phyloP scores from a whole-genome alignment of 371 early-diverging fungal species.

The Smittium mucronatum region DNA sequence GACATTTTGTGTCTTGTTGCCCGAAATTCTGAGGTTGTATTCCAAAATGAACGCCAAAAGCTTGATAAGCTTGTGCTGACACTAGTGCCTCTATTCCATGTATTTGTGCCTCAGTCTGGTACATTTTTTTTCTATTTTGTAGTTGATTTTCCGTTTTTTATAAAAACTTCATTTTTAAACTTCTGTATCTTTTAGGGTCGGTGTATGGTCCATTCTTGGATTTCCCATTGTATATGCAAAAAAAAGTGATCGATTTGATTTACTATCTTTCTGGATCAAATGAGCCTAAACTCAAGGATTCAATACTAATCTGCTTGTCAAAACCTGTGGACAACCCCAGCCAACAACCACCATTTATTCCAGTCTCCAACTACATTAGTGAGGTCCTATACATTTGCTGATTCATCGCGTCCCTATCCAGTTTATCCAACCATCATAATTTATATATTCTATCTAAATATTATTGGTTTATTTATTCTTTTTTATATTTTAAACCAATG shows the following conservation, averaged over 20 bases:
- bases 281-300: neutral
- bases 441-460: too few species aligned
- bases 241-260: constrained; percentile 3
- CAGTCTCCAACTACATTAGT: too few species aligned
- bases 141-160: too few species aligned
- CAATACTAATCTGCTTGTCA: constrained; percentile 2
- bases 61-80: constrained; percentile 2
- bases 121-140: too few species aligned
- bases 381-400: too few species aligned
- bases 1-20: neutral
- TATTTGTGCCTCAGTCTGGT: neutral
- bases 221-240: constrained; percentile 5
- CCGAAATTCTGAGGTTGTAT: neutral
- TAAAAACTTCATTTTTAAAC: too few species aligned
- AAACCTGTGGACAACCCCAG: too few species aligned
- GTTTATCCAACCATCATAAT: too few species aligned
- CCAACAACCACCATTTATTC: too few species aligned
- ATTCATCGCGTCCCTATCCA: too few species aligned
- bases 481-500: too few species aligned
- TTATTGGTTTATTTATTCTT: too few species aligned
- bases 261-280: constrained; percentile 2
- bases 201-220: constrained; percentile 10
- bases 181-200: constrained; percentile 10
- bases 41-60: neutral
- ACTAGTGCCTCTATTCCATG: constrained; percentile 12